Evolutionary conservation across 2,329 filamentous ascomycete genomes (phyloP).

Genomic region (Clonostachys byssicola): DNA sequence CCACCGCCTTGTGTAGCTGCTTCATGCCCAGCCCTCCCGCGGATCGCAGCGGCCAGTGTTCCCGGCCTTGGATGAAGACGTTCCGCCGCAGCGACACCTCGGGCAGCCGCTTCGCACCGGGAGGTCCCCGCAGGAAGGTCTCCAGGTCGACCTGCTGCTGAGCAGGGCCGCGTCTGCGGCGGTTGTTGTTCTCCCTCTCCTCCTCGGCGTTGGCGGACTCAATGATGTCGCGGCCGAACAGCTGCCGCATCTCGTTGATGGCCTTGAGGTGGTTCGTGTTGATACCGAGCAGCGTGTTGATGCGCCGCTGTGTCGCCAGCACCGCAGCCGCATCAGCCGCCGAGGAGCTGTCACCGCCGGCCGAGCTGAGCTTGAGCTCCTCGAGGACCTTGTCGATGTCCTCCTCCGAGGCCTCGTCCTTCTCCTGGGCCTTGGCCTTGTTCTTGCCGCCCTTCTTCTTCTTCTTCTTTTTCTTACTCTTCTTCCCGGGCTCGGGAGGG

Average conservation of each 20-base stretch:
- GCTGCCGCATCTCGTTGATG: conserved; percentile 79
- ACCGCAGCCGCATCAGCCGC: conserved; percentile 1
- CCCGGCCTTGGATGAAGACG: conserved; percentile 80
- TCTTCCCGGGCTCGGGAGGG: conserved; percentile 17
- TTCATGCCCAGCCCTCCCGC: conserved; percentile 84
- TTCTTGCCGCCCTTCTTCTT: conserved; percentile 28
- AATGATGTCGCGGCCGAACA: conserved; percentile 55
- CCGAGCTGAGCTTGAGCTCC: conserved; percentile 35
- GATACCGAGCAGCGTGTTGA: conserved; percentile 40
- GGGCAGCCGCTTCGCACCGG: conserved; percentile 56
- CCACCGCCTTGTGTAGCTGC: conserved; percentile 25
- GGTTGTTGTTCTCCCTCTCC: conserved; percentile 28
- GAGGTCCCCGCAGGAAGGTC: conserved; percentile 48
- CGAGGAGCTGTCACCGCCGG: neutral
- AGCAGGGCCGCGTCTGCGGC: conserved; percentile 25
- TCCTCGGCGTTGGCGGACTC: conserved; percentile 48
- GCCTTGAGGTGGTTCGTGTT: conserved; percentile 74
- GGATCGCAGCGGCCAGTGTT: conserved; percentile 78
- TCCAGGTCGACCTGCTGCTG: conserved; percentile 53
- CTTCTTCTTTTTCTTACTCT: conserved; percentile 31
- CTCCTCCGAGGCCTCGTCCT: conserved; percentile 25
- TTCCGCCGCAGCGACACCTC: conserved; percentile 73
- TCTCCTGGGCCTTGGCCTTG: conserved; percentile 8
- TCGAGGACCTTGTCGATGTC: conserved; percentile 53
- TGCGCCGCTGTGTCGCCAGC: conserved; percentile 9